Conservation (phyloP, 805 yeast genomes). For the Kazachstania psychrophila region DNA sequence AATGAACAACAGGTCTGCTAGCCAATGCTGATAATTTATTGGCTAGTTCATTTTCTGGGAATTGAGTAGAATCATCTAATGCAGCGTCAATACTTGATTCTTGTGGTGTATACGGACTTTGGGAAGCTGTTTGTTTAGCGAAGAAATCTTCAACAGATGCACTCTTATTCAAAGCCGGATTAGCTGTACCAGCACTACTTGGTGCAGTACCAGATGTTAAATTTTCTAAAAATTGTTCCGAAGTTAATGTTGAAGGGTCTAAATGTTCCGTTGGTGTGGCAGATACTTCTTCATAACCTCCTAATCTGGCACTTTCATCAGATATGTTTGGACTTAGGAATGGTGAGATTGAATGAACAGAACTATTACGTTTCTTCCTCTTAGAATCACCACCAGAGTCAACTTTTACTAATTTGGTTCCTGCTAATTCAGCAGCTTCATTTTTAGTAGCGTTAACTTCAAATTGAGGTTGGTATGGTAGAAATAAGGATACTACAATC, state of each 20-base stretch:
- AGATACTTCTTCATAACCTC: neutral
- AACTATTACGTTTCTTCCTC: slow-evolving; percentile 18
- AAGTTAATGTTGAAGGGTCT: slow-evolving; percentile 10
- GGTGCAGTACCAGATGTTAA: slow-evolving; percentile 22
- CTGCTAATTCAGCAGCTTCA: slow-evolving; percentile 29
- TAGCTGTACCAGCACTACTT: slow-evolving; percentile 13
- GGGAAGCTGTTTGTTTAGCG: slow-evolving; percentile 18
- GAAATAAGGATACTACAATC: slow-evolving; percentile 61
- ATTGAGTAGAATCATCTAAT: neutral
- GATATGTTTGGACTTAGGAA: slow-evolving; percentile 10
- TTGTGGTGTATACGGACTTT: neutral
- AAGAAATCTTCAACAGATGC: slow-evolving; percentile 49
- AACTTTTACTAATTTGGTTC: slow-evolving; percentile 20
- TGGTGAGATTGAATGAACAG: slow-evolving; percentile 21
- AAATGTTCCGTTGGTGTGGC: neutral
- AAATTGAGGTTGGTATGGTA: slow-evolving; percentile 67
- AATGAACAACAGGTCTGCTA: slow-evolving; percentile 1
- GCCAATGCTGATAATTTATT: neutral
- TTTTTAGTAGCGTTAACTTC: slow-evolving; percentile 26
- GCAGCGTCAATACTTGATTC: neutral
- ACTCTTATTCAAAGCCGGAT: slow-evolving; percentile 13
- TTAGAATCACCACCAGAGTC: slow-evolving; percentile 8
- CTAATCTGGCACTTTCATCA: no score
- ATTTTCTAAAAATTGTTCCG: slow-evolving; percentile 29
- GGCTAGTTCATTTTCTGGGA: neutral